phyloP scores from a whole-genome alignment of 768 basidiomycete species.

The Termitomyces sp. region DNA sequence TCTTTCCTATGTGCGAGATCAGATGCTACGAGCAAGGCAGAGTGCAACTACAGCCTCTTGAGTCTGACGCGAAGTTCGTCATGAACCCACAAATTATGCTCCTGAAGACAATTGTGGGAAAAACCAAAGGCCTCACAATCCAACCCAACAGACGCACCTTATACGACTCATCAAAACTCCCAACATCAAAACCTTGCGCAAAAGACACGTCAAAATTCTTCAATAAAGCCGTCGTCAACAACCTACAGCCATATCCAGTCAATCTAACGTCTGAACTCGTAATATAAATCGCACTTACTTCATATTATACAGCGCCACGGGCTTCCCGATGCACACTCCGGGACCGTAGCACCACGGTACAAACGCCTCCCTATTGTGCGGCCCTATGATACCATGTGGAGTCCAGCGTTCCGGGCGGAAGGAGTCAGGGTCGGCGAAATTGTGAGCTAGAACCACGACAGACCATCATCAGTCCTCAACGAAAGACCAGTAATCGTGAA shows the following conservation, averaged over 20 bases:
- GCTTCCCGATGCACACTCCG: constrained; percentile 19
- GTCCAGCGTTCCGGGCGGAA: constrained; percentile 19
- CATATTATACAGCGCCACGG: constrained; percentile 21
- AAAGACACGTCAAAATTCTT: constrained; percentile 12
- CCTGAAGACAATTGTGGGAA: constrained; percentile 4
- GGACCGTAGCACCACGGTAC: constrained; percentile 17
- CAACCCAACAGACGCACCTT: constrained; percentile 10
- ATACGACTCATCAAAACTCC: constrained; percentile 16
- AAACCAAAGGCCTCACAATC: background rate
- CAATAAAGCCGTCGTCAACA: constrained; percentile 11
- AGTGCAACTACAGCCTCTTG: background rate
- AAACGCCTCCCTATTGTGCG: constrained; percentile 13
- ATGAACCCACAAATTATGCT: constrained; percentile 20
- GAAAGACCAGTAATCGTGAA: background rate
- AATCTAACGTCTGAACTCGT: background rate
- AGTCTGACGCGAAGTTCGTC: constrained; percentile 12
- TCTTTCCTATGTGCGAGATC: background rate
- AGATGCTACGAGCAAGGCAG: background rate
- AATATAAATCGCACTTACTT: constrained; percentile 12
- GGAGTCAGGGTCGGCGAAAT: constrained; percentile 15
- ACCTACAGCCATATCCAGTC: constrained; percentile 1
- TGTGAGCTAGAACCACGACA: constrained; percentile 6
- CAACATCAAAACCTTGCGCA: constrained; percentile 10
- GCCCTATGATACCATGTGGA: background rate
- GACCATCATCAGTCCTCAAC: no score